Base-by-base conservation (phyloP, 768 basidiomycete species). In the Mycena filopes region DNA sequence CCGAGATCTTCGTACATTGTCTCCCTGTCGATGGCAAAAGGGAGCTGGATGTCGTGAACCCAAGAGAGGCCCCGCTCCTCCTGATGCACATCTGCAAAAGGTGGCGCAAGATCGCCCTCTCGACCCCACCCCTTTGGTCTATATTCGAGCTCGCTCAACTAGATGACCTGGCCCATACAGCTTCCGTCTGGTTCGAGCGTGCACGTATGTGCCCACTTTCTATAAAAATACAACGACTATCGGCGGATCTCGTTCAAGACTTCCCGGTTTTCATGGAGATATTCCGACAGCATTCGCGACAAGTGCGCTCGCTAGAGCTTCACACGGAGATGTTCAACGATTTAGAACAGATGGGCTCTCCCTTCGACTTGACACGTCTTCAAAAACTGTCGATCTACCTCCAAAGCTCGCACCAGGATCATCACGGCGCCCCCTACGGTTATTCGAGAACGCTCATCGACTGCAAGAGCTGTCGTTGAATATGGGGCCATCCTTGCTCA, bases 1-100 rank as follows among this genome's bases (percentile, higher is more conserved):
- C 56, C n/a, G 46, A 63, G 20, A 67, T 67, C 4, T 67, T 67
- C 16, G 8, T 33, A 3, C 66, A 26, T 10, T 62, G 55, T 12
- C 46, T 62, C 10, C 56, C 66, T 3, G n/a, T n/a, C n/a, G n/a
- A n/a, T n/a, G n/a, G 20, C 41, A 4, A 13, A 6, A 26, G 48
- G 10, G 2, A 4, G 20, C 21, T 2, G 2, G 47, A 63, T n/a
- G 5, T 36, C 20, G 25, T 43, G 2, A 36, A 60, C 42, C 23
- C 28, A 0, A 26, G 41, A 26, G 51, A 47, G 40, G 53, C 64
- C 2, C 58, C 64, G 11, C 21, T 66, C 21, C 29, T 60, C 4
- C 23, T 66, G 6, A 38, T 36, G 26, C 53, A 45, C 2, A 40
- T 66, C 20, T 60, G 53, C 40, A n/a, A 46, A 0, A 15, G 23